A percentile compares a stretch with the other conserved stretches of the same genome.
Conservation (phyloP, 768 basidiomycete species). For the Xerocomellus amylosporus region DNA sequence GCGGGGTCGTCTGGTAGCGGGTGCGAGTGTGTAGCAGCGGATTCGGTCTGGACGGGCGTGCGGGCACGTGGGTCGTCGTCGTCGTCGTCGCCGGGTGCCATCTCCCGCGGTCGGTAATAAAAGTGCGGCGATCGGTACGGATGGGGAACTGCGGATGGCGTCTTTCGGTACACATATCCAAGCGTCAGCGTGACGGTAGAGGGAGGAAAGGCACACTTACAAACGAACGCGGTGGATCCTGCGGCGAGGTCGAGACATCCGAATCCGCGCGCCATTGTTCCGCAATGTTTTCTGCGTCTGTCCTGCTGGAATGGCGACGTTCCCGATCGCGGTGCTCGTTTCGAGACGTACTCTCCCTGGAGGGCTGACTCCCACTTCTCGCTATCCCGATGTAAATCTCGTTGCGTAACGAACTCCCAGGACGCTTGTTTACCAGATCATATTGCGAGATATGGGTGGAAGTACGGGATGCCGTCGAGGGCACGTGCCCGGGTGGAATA, state of each 20-base stretch:
- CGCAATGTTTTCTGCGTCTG: constrained; percentile 25
- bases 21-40: neutral
- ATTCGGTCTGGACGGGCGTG: constrained; percentile 13
- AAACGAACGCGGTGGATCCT: constrained; percentile 16
- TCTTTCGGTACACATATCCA: constrained; percentile 6
- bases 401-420: constrained; percentile 25
- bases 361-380: constrained; percentile 26
- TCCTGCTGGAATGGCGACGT: constrained; percentile 18
- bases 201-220: constrained; percentile 12
- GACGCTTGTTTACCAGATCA: constrained; percentile 28
- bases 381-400: constrained; percentile 21
- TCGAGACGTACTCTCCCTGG: constrained; percentile 16
- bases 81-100: constrained; percentile 26
- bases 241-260: constrained; percentile 18
- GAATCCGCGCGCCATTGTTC: constrained; percentile 34
- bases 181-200: constrained; percentile 2
- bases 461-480: constrained; percentile 26
- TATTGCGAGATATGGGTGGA: constrained; percentile 34
- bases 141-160: constrained; percentile 13
- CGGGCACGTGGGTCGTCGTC: constrained; percentile 13
- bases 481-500: constrained; percentile 12
- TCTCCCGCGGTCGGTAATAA: constrained; percentile 34
- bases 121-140: constrained; percentile 11
- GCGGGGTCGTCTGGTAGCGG: constrained; percentile 4
- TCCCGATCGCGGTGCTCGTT: constrained; percentile 17